Evolutionary conservation across 192 early-diverging fungal genomes (phyloP), one percentile per base, ranked within the genome.

Genomic region (Coemansia sp.): DNA sequence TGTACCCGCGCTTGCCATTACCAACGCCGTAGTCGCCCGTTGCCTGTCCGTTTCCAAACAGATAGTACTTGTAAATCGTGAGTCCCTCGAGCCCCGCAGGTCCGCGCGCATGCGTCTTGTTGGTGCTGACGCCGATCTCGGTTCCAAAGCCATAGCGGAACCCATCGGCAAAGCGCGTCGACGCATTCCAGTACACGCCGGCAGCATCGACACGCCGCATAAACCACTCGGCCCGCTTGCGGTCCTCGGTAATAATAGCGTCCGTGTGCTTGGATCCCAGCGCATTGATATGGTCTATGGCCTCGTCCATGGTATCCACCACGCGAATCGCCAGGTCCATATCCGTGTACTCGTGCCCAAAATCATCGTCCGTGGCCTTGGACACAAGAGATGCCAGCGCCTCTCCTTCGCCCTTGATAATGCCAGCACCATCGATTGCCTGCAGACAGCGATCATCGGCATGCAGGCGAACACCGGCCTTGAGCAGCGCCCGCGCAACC

Each of bases 131-230:
- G 25, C 97, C 97, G 61, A 98, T 94, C 77, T 98, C 97, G 0
- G 97, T 90, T 28, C 97, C 97, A 82, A 98, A 98, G 18, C 97
- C 97, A 78, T 95, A 97, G 56, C 95, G 85, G 87, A 98, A 98
- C 7, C 97, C 97, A 72, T 98, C 97, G 32, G 97, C 93, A 82
- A 98, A 97, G 19, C 97, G 82, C 20, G 93, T 96, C 61, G 86
- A 89, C 6, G 94, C 94, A 68, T 99, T 99, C 91, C 92, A 96
- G 78, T 91, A 99, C 24, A 94, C 93, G 16, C 95, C 97, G n/a
- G 97, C 95, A 1, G 95, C 89, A 74, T 99, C 97, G 4, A 99
- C 95, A 22, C 85, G 75, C 7, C 84, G 82, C 95, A 99, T 92
- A 68, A 97, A 99, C 57, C 65, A 71, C 55, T 94, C 85, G 1